phyloP scores from a whole-genome alignment of 164 flowering plant genomes.

The Tinospora cordifolia region DNA sequence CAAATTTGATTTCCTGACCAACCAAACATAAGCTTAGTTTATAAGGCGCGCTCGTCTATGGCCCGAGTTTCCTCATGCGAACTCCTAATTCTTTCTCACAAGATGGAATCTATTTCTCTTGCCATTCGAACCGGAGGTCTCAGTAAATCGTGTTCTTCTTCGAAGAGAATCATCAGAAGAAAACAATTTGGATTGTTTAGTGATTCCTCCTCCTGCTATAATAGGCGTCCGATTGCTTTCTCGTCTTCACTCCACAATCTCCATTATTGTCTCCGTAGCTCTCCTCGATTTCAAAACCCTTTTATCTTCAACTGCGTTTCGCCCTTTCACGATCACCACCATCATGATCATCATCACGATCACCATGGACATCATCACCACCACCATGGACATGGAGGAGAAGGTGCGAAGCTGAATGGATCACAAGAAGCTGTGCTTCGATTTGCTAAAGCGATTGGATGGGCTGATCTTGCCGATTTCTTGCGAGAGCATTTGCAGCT shows the following conservation, averaged over 20 bases:
- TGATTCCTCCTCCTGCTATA: neutral
- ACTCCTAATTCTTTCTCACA: neutral
- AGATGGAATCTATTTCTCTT: constrained; percentile 1
- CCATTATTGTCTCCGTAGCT: constrained; percentile 1
- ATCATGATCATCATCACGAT: constrained; percentile 17
- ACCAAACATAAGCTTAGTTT: no score
- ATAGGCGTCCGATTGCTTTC: neutral
- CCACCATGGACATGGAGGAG: constrained; percentile 25
- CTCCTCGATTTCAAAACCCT: constrained; percentile 1
- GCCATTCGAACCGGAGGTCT: neutral
- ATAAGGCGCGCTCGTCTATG: no score
- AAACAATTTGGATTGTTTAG: neutral
- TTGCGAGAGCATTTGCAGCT: constrained; percentile 77
- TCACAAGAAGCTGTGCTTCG: constrained; percentile 45
- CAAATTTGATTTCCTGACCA: no score
- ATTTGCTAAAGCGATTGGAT: constrained; percentile 53
- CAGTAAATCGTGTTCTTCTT: neutral
- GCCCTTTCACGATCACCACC: constrained; percentile 10
- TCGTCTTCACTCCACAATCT: constrained; percentile 7
- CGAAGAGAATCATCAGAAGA: neutral
- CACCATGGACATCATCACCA: constrained; percentile 32
- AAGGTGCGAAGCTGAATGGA: constrained; percentile 26
- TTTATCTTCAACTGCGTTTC: constrained; percentile 12
- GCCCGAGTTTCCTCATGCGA: neutral
- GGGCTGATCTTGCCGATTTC: constrained; percentile 63